A percentile compares a stretch with the other conserved stretches of the same genome.
These are phyloP conservation scores for Wickerhamiella brachini DNA, from an alignment of 805 yeast genomes.

Conservation along the genomic window DNA sequence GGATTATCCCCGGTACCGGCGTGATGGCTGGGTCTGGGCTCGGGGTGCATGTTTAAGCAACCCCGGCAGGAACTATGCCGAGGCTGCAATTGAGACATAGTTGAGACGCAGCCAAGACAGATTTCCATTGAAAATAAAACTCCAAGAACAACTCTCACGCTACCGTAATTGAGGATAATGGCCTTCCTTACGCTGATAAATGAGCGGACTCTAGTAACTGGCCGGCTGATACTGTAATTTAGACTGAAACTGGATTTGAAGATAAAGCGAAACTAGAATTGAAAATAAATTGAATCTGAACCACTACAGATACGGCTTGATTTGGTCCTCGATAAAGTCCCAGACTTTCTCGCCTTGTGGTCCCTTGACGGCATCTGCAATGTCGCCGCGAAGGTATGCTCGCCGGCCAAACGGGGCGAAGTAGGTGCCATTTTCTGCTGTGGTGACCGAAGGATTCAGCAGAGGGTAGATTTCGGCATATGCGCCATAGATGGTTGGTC, in stretches of 20 bases:
- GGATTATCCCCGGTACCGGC: neutral
- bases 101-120: no score
- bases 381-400: slow-evolving; percentile 24
- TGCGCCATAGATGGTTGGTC: slow-evolving; percentile 29
- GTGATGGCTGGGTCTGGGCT: neutral
- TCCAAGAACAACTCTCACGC: no score
- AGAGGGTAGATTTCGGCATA: slow-evolving; percentile 33
- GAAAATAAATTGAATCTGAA: neutral
- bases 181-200: no score
- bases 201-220: no score
- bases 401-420: neutral
- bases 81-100: no score
- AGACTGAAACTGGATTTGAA: no score
- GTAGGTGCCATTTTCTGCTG: slow-evolving; percentile 9
- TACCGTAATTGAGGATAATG: no score
- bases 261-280: no score
- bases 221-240: no score
- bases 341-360: slow-evolving; percentile 27
- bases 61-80: no score
- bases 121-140: no score
- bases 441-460: slow-evolving; percentile 23
- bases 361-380: slow-evolving; percentile 24
- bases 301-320: neutral
- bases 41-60: no score
- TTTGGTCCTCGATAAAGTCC: slow-evolving; percentile 20